A percentile compares a stretch with the other conserved stretches of the same genome.
These are phyloP conservation scores for Dactylorhiza incarnata DNA, from an alignment of 106 monocot genomes.

Conservation along the genomic window DNA sequence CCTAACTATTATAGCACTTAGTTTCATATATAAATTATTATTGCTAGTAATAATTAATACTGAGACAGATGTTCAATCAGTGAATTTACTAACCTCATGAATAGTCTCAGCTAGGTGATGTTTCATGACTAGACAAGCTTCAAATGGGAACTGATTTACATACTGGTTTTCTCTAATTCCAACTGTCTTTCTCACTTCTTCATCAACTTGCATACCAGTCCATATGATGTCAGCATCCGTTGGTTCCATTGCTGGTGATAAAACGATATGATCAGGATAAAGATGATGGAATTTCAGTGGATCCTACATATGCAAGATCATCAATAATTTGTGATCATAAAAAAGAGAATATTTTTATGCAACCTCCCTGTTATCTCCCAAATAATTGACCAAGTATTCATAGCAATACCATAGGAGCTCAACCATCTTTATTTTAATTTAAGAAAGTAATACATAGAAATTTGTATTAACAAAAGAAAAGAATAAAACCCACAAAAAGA, in stretches of 20 bases:
- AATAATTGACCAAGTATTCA: not conserved
- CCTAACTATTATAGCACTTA: not conserved
- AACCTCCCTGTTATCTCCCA: not conserved
- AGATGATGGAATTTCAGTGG: not conserved
- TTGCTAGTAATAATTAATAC: not conserved
- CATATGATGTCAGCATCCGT: slow-evolving; percentile 91
- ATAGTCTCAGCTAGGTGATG: slow-evolving; percentile 96
- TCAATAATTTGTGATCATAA: not conserved
- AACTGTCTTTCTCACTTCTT: slow-evolving; percentile 61
- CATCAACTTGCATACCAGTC: slow-evolving; percentile 88
- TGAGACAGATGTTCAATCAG: not conserved
- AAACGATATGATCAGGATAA: not conserved
- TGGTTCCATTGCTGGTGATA: slow-evolving; percentile 63
- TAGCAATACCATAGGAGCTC: not conserved
- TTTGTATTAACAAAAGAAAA: not conserved
- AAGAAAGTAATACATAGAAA: not conserved
- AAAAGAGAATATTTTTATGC: not conserved
- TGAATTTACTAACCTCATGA: slow-evolving; percentile 44
- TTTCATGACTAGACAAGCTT: slow-evolving; percentile 98
- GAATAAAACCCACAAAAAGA: not conserved
- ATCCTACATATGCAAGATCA: not conserved
- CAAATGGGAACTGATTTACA: slow-evolving; percentile 90
- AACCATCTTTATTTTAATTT: not conserved
- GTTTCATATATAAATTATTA: not conserved
- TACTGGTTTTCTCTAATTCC: slow-evolving; percentile 65